phyloP scores from a whole-genome alignment of 208 protist species.

The Porcisia hertigi region DNA sequence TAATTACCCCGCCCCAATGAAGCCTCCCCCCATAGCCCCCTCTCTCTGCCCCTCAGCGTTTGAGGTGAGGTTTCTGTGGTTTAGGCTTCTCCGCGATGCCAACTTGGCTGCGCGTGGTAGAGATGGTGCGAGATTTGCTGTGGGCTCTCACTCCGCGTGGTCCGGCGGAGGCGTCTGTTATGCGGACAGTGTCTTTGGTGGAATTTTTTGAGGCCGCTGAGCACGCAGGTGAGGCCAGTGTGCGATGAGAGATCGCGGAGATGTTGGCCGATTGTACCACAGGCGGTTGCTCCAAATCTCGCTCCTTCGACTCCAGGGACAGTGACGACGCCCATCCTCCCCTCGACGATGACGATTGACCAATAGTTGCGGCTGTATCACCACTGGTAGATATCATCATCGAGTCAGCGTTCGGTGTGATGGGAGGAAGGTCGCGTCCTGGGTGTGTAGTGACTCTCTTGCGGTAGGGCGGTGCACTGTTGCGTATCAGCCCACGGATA shows the following conservation, averaged over 20 bases:
- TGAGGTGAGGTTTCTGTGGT: constrained; percentile 12
- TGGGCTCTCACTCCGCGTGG: background rate
- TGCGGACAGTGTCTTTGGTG: background rate
- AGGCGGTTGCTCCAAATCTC: background rate
- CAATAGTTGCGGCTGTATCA: background rate
- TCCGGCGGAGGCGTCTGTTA: background rate
- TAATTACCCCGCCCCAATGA: no score
- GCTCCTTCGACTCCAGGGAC: background rate
- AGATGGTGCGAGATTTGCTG: constrained; percentile 6
- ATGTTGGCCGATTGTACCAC: background rate
- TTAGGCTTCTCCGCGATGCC: constrained; percentile 15
- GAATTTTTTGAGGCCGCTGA: background rate
- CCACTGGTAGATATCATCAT: constrained; percentile 20
- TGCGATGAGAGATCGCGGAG: background rate
- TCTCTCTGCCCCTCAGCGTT: constrained; percentile 3
- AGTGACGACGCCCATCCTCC: background rate
- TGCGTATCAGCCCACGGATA: background rate
- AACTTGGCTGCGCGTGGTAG: background rate
- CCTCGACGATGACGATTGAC: background rate
- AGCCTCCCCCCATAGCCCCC: no score
- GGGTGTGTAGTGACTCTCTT: constrained; percentile 28
- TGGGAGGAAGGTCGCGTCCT: constrained; percentile 25
- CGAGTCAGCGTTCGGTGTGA: constrained; percentile 11
- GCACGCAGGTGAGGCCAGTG: background rate
- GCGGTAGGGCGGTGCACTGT: constrained; percentile 11